Evolutionary conservation across 371 early-diverging fungal genomes (phyloP).

Genomic region (Zychaea mexicana): DNA sequence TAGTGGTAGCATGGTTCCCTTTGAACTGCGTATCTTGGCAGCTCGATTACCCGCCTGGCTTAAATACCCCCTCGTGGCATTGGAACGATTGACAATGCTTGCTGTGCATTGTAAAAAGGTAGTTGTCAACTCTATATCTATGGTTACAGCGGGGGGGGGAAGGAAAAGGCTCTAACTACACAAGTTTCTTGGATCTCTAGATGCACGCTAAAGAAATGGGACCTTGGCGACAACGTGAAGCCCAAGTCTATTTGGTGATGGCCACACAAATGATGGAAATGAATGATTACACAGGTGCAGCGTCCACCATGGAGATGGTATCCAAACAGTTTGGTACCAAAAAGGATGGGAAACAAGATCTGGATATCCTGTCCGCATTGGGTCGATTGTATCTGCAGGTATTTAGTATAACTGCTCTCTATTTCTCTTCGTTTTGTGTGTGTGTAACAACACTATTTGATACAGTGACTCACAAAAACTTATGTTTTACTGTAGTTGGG

Average conservation of each 20-base stretch:
- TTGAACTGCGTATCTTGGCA: conserved; percentile 55
- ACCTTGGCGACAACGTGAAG: conserved; percentile 49
- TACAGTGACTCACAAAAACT: no score
- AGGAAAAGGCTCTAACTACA: neutral
- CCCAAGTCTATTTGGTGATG: conserved; percentile 56
- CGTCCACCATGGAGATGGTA: conserved; percentile 34
- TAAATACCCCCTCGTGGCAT: conserved; percentile 46
- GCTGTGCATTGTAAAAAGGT: conserved; percentile 55
- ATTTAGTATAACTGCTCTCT: no score
- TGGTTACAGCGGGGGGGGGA: neutral
- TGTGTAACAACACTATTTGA: no score
- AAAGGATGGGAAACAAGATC: conserved; percentile 20
- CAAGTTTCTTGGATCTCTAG: no score
- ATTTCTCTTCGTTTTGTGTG: no score
- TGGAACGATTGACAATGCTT: conserved; percentile 56
- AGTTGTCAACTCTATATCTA: neutral
- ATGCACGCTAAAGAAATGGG: conserved; percentile 10
- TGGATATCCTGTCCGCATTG: conserved; percentile 54
- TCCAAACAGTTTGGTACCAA: conserved; percentile 12
- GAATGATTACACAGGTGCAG: conserved; percentile 52
- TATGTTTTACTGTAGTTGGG: no score
- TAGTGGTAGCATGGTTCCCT: conserved; percentile 58
- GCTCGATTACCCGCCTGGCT: conserved; percentile 55
- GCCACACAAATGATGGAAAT: conserved; percentile 54
- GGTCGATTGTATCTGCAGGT: conserved; percentile 63